A percentile compares a stretch with the other conserved stretches of the same genome.
Conservation (phyloP, 306 rosid species). For the Quercus engelmannii region DNA sequence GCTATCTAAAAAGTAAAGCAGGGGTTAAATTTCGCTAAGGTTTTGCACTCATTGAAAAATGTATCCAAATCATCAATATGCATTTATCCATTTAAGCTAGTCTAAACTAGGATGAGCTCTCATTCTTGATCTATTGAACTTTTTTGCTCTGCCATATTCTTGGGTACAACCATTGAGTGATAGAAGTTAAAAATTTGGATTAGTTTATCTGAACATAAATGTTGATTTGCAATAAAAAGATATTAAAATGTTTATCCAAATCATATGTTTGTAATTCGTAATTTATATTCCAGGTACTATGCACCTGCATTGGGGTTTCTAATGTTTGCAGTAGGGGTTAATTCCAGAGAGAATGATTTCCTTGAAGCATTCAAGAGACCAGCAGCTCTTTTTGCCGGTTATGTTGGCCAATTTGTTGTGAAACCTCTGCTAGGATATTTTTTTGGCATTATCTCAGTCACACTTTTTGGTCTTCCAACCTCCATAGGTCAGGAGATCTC, state of each 20-base stretch:
- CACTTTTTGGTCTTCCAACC: slow-evolving; percentile 68
- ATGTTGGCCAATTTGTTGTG: slow-evolving; percentile 71
- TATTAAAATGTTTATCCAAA: neutral
- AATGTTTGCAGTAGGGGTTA: slow-evolving; percentile 98
- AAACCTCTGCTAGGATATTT: slow-evolving; percentile 92
- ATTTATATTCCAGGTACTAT: slow-evolving; percentile 59
- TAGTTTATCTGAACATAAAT: neutral
- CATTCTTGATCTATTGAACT: neutral
- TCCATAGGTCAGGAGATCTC: slow-evolving; percentile 53
- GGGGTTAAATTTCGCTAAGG: neutral
- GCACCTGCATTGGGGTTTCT: slow-evolving; percentile 96
- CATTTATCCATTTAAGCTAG: neutral
- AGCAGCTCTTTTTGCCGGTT: slow-evolving; percentile 69
- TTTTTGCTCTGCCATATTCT: neutral
- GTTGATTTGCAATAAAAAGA: neutral
- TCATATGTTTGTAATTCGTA: neutral
- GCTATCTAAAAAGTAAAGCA: neutral
- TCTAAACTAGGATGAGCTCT: neutral
- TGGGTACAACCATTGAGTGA: neutral
- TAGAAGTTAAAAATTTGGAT: neutral
- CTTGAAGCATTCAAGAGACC: slow-evolving; percentile 83
- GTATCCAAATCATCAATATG: neutral
- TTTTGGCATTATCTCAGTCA: slow-evolving; percentile 61
- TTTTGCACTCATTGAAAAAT: neutral
- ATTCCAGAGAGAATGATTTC: slow-evolving; percentile 86